Evolutionary conservation across 768 basidiomycete species (phyloP).

Genomic region (Mycena filopes): DNA sequence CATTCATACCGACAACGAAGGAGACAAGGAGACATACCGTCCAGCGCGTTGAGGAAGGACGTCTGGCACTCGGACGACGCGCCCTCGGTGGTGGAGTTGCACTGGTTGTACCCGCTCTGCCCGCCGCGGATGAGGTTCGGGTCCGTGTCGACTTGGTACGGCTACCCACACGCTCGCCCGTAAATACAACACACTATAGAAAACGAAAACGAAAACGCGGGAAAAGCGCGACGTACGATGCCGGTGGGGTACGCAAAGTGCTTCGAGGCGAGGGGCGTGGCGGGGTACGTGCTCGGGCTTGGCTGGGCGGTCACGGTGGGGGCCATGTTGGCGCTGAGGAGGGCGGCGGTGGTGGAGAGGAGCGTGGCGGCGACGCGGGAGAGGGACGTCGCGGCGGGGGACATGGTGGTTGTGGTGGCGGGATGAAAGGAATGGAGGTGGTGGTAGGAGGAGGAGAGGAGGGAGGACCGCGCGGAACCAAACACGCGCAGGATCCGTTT

Average conservation of each 20-base stretch:
- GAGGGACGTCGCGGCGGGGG: constrained; percentile 53
- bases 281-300: constrained; percentile 49
- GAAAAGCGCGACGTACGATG: constrained; percentile 48
- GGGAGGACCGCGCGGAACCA: neutral
- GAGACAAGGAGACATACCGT: constrained; percentile 56
- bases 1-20: no score
- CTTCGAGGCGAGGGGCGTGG: constrained; percentile 59
- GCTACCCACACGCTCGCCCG: no score
- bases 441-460: constrained; percentile 13
- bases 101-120: constrained; percentile 69
- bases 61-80: constrained; percentile 58
- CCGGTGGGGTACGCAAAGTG: constrained; percentile 54
- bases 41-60: constrained; percentile 58
- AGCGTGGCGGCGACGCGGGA: constrained; percentile 43
- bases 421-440: constrained; percentile 4
- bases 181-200: no score
- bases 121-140: constrained; percentile 56
- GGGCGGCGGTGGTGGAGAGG: constrained; percentile 36
- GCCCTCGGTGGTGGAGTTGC: constrained; percentile 68
- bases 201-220: neutral
- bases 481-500: no score
- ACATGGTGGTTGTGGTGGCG: constrained; percentile 45
- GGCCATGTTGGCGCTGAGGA: constrained; percentile 43
- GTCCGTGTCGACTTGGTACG: constrained; percentile 59
- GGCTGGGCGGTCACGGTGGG: constrained; percentile 39